These are phyloP conservation scores for Dentiscutata heterogama DNA, from an alignment of 371 early-diverging fungal species.

Conservation along the genomic window DNA sequence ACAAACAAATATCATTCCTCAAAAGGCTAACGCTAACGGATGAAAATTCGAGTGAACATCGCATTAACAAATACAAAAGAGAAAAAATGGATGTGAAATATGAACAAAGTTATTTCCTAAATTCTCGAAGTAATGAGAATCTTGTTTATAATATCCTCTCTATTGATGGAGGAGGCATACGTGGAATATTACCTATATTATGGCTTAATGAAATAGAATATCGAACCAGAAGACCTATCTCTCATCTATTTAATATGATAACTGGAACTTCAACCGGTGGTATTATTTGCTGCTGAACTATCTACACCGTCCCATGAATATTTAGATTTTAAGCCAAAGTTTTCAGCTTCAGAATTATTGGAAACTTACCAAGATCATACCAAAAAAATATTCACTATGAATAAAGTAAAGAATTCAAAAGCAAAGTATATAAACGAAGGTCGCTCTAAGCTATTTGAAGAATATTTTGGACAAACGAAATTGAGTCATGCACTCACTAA, in stretches of 20 bases:
- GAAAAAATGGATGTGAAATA: background rate
- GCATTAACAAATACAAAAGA: background rate
- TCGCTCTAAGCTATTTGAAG: too few species aligned
- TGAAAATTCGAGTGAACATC: background rate
- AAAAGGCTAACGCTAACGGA: background rate
- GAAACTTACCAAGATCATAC: too few species aligned
- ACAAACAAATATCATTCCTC: background rate
- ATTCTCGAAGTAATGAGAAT: background rate
- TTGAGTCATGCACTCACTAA: too few species aligned
- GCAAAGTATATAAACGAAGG: too few species aligned
- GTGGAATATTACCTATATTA: slow-evolving; percentile 38
- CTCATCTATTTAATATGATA: slow-evolving; percentile 37
- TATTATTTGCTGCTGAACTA: slow-evolving; percentile 21
- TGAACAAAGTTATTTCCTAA: background rate
- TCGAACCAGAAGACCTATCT: background rate
- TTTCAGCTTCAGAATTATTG: background rate
- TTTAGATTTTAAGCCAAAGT: background rate
- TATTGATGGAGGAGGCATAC: slow-evolving; percentile 41
- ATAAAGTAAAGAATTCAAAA: too few species aligned
- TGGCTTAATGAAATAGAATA: background rate
- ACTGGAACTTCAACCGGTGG: slow-evolving; percentile 40
- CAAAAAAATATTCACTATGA: too few species aligned
- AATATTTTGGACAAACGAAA: too few species aligned
- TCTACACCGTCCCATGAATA: background rate
- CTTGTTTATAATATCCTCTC: slow-evolving; percentile 20